A percentile compares a stretch with the other conserved stretches of the same genome.
Conservation (phyloP, 148 eudicot genomes). For the Chenopodium quinoa region DNA sequence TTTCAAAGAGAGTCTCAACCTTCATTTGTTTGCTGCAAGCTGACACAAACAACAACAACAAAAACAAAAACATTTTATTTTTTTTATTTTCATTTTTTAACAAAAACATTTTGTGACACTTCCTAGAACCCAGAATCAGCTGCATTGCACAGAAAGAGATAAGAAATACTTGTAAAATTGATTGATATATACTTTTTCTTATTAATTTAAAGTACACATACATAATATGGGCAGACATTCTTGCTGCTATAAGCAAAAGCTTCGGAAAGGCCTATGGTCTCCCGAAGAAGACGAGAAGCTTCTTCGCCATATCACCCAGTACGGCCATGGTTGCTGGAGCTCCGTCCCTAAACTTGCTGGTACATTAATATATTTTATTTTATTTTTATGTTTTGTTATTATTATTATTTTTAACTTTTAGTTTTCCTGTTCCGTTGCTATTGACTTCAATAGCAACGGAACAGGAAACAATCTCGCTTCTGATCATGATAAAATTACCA, state of each 20-base stretch:
- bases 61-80: neutral
- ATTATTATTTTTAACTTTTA: too few relatives aligned
- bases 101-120: neutral
- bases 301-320: slow-evolving; percentile 68
- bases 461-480: neutral
- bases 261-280: slow-evolving; percentile 96
- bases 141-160: slow-evolving; percentile 22
- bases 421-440: neutral
- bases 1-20: slow-evolving; percentile 21
- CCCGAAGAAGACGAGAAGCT: slow-evolving; percentile 99
- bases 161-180: neutral
- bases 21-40: slow-evolving; percentile 8
- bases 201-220: too few relatives aligned
- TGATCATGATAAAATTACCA: neutral
- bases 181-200: neutral
- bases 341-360: slow-evolving; percentile 98
- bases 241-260: slow-evolving; percentile 90
- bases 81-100: neutral
- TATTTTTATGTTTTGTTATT: too few relatives aligned
- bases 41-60: slow-evolving; percentile 10
- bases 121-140: neutral
- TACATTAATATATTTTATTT: slow-evolving; percentile 1
- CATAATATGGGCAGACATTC: slow-evolving; percentile 76
- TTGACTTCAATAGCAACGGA: neutral
- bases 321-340: slow-evolving; percentile 97